Conservation (phyloP, 2,329 filamentous ascomycete species). For the Trichophyton mentagrophytes region DNA sequence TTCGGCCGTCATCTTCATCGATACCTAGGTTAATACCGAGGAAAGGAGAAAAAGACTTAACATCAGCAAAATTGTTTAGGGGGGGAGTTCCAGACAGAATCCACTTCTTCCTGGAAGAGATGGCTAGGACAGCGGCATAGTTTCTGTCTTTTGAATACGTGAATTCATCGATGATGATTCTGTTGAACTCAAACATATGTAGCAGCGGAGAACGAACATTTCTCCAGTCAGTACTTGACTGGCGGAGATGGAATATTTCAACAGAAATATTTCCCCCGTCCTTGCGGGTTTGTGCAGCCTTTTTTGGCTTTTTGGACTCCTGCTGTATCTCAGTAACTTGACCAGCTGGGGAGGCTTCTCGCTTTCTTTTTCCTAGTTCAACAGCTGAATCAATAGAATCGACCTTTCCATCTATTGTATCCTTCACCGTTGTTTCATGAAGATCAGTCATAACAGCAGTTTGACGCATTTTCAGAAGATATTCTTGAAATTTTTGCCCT, state of each 20-base stretch:
- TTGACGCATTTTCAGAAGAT: constrained; percentile 12
- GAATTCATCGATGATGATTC: constrained; percentile 53
- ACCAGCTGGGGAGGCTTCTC: not conserved
- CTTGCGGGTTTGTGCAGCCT: not conserved
- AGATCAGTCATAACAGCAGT: not conserved
- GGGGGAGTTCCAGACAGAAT: constrained; percentile 51
- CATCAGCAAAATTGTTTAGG: constrained; percentile 44
- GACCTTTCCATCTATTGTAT: not conserved
- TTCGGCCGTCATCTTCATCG: constrained; percentile 37
- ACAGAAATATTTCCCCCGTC: not conserved
- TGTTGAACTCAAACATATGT: constrained; percentile 49
- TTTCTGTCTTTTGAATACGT: constrained; percentile 41
- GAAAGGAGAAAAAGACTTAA: constrained; percentile 46
- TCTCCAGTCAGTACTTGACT: constrained; percentile 16
- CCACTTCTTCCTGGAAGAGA: constrained; percentile 45
- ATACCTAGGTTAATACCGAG: constrained; percentile 44
- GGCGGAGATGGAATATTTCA: constrained; percentile 16
- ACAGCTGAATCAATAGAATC: not conserved
- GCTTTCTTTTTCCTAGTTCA: not conserved
- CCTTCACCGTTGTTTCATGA: not conserved
- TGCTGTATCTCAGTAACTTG: not conserved
- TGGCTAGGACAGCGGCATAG: constrained; percentile 31
- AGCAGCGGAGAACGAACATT: constrained; percentile 31
- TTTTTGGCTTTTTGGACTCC: not conserved
- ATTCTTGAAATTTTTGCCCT: constrained; percentile 18